Evolutionary conservation across 1,284 basidiomycete species (phyloP).

Genomic region (Ganoderma multipileum): DNA sequence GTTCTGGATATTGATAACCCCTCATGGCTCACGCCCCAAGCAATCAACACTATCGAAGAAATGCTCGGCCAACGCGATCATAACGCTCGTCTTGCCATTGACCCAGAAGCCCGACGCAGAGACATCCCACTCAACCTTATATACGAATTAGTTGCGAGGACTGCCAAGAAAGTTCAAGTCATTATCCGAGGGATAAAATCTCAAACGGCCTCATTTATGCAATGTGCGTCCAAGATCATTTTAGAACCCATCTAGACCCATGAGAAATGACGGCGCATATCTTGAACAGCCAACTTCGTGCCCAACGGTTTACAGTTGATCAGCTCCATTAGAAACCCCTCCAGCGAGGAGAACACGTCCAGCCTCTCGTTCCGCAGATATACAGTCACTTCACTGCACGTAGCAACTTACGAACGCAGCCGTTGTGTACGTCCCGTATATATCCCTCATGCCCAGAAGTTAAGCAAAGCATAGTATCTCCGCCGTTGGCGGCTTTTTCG

Average conservation of each 20-base stretch:
- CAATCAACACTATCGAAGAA: constrained; percentile 44
- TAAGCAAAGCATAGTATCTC: constrained; percentile 43
- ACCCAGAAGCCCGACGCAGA: constrained; percentile 1
- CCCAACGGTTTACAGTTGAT: constrained; percentile 28
- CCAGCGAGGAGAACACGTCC: not conserved
- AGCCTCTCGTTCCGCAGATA: constrained; percentile 44
- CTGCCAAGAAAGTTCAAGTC: constrained; percentile 42
- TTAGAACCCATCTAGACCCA: constrained; percentile 1
- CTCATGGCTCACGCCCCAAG: constrained; percentile 53
- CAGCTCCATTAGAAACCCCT: not conserved
- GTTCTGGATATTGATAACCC: constrained; percentile 50
- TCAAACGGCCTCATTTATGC: constrained; percentile 50
- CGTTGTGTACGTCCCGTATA: constrained; percentile 36
- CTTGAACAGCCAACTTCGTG: constrained; percentile 16
- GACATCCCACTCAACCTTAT: constrained; percentile 44
- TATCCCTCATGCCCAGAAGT: not conserved
- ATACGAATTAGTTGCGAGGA: constrained; percentile 33
- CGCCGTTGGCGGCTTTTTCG: constrained; percentile 38
- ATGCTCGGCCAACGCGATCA: constrained; percentile 50
- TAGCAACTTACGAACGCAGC: constrained; percentile 49
- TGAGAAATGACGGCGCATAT: no score
- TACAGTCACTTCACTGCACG: constrained; percentile 50
- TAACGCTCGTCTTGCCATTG: constrained; percentile 4
- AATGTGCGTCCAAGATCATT: constrained; percentile 27
- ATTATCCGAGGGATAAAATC: constrained; percentile 49